Base-by-base conservation (phyloP, 331 rosid species). In the Saraca asoca region DNA sequence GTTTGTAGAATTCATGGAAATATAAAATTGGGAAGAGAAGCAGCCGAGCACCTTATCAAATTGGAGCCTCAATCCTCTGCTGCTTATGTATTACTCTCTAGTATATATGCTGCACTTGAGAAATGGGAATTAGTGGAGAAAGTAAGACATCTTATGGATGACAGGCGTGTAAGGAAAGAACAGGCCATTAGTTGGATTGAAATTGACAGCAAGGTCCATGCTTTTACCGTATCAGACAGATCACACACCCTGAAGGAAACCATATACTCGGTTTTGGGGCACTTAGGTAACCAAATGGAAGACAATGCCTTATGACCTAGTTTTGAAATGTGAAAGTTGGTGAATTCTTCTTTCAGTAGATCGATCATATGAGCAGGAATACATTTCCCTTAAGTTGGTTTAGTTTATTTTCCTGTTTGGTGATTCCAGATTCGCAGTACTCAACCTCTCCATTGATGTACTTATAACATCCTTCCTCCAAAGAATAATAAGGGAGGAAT, bases 101-200 rank as follows among this genome's bases (percentile, higher is more conserved):
- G 89, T 62, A 73, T 84, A 61, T 80, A 88, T 72, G 93, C 84
- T 18, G 72, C 72, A 11, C 81, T 69, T 31, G 83, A 85, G 66
- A 88, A 73, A 75, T 79, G 86, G 89, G 93, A 85, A 62, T 68
- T 67, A 59, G 82, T 75, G 39, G 83, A 69, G 81, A 78, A 86
- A 72, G 85, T 81, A n/a, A 82, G 88, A 71, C 72, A 56, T 43
- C 75, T 79, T 18, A 82, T 82, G 89, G 72, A 86, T 33, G 83
- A 75, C 72, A 81, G 86, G 63, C 74, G 50, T 7, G 79, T 78
- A 50, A 75, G 57, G 66, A 76, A 85, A 75, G 85, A 77, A 51
- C 79, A 59, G 7, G 82, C 81, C 8, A 29, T 80, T 31, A 85
- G 89, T 77, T 84, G 87, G 89, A 70, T 83, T 35, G 88, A 84